Percentiles rank a stretch among this genome's conserved stretches.
These are phyloP conservation scores for Oxyria digyna DNA, from an alignment of 148 eudicot genomes.

Conservation along the genomic window DNA sequence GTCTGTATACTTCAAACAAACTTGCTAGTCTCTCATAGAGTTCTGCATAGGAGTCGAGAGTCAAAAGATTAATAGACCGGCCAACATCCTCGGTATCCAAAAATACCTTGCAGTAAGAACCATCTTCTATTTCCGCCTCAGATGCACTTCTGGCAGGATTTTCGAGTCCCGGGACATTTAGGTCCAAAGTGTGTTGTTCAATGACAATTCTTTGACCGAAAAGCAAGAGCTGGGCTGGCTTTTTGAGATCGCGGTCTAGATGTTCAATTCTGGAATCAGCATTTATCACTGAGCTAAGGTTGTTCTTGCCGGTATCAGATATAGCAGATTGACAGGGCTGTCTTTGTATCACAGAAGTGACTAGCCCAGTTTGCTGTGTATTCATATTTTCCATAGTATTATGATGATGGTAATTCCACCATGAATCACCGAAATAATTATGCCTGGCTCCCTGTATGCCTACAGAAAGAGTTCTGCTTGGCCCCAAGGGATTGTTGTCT, in stretches of 20 bases:
- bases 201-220: conserved; percentile 76
- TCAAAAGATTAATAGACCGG: conserved; percentile 48
- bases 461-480: conserved; percentile 28
- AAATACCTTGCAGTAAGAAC: conserved; percentile 44
- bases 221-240: conserved; percentile 49
- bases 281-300: conserved; percentile 64
- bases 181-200: conserved; percentile 47
- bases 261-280: conserved; percentile 34
- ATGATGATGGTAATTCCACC: conserved; percentile 34
- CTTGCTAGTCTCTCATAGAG: conserved; percentile 41
- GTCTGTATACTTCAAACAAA: conserved; percentile 45
- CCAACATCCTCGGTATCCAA: conserved; percentile 57
- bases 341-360: conserved; percentile 34
- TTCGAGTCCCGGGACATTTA: conserved; percentile 21
- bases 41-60: conserved; percentile 58
- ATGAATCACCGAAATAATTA: conserved; percentile 43
- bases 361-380: conserved; percentile 42
- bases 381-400: conserved; percentile 33
- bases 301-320: conserved; percentile 32
- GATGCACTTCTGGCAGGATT: conserved; percentile 37
- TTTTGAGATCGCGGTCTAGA: conserved; percentile 23
- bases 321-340: conserved; percentile 24
- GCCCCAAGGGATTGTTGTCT: conserved; percentile 42
- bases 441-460: conserved; percentile 99
- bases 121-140: conserved; percentile 31